Percentiles rank a stretch among this genome's conserved stretches.
phyloP scores from a whole-genome alignment of 2,329 filamentous ascomycete genomes.

The Mycocentrospora acerina region DNA sequence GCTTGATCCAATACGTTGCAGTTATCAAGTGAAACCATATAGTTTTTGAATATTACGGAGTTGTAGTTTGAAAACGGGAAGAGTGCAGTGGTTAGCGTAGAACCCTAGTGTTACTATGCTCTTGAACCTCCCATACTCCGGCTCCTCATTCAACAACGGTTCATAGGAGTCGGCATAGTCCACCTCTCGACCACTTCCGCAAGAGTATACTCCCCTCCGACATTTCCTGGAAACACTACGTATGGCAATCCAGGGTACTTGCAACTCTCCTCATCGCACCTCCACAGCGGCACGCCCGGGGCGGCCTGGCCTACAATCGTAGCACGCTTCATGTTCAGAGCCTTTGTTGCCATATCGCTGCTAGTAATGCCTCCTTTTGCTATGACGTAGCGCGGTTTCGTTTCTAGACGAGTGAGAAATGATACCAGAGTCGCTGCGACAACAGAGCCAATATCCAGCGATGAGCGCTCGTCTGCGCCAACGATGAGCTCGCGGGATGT shows the following conservation, averaged over 20 bases:
- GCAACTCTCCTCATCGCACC: constrained; percentile 55
- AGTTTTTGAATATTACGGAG: too few species aligned
- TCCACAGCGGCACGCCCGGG: constrained; percentile 60
- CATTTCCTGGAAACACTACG: constrained; percentile 62
- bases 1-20: too few species aligned
- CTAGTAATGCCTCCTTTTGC: constrained; percentile 63
- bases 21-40: too few species aligned
- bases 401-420: constrained; percentile 50
- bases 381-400: constrained; percentile 58
- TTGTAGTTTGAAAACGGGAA: too few species aligned
- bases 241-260: constrained; percentile 57
- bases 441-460: constrained; percentile 56
- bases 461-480: constrained; percentile 52
- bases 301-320: constrained; percentile 60
- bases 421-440: constrained; percentile 56
- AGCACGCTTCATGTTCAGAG: constrained; percentile 56
- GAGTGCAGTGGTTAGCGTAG: too few species aligned
- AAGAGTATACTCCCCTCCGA: constrained; percentile 43
- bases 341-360: constrained; percentile 60
- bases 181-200: constrained; percentile 15
- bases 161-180: constrained; percentile 12
- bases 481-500: constrained; percentile 57
- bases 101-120: neutral
- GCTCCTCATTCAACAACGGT: constrained; percentile 12
- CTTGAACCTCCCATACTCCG: too few species aligned